phyloP scores from a whole-genome alignment of 2,329 filamentous ascomycete species.

The Exophiala viscosa region DNA sequence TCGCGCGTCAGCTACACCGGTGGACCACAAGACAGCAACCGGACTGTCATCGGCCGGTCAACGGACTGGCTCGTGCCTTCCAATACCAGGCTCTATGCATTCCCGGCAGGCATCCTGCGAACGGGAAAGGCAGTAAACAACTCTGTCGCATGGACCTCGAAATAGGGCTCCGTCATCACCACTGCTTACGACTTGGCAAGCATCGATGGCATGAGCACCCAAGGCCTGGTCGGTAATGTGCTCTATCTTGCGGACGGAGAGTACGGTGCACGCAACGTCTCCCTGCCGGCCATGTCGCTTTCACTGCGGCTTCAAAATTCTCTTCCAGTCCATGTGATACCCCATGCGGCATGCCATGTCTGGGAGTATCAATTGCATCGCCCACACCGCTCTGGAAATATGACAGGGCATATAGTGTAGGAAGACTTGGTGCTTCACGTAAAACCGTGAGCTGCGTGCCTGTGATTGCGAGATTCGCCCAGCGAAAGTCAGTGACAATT shows the following conservation, averaged over 20 bases:
- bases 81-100: slow-evolving; percentile 6
- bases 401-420: no score
- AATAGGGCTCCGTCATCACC: slow-evolving; percentile 2
- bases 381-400: no score
- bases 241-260: slow-evolving; percentile 5
- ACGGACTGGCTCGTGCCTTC: slow-evolving; percentile 7
- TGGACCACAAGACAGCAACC: not conserved
- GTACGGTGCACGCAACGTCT: slow-evolving; percentile 4
- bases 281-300: not conserved
- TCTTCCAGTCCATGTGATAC: no score
- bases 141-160: slow-evolving; percentile 4
- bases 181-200: slow-evolving; percentile 4
- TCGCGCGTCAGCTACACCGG: slow-evolving; percentile 7
- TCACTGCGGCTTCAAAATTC: slow-evolving; percentile 3
- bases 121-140: slow-evolving; percentile 1
- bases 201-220: slow-evolving; percentile 7
- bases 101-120: slow-evolving; percentile 2
- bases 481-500: no score
- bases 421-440: no score
- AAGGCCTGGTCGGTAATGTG: slow-evolving; percentile 4
- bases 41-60: slow-evolving; percentile 2
- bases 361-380: no score
- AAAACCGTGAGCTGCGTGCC: no score
- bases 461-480: no score
- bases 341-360: no score